Evolutionary conservation across 2,329 filamentous ascomycete genomes (phyloP).

Genomic region (Hymenoscyphus fructigenus): DNA sequence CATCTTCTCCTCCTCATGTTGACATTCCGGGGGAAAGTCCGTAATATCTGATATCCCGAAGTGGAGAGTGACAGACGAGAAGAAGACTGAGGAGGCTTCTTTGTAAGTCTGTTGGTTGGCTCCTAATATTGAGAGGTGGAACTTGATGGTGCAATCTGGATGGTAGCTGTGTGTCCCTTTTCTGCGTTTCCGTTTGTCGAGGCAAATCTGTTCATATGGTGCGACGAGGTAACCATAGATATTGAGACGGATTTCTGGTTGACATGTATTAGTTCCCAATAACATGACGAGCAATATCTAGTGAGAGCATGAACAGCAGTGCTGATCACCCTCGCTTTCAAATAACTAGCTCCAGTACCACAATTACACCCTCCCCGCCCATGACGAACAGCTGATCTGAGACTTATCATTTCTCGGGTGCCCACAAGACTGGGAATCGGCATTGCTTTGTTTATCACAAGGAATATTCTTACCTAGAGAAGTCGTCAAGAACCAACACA

Average conservation of each 20-base stretch:
- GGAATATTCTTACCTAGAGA: background rate
- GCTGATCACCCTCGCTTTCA: too few species aligned
- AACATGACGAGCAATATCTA: too few species aligned
- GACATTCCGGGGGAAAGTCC: background rate
- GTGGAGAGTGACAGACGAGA: background rate
- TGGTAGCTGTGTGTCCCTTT: background rate
- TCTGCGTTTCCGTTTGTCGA: background rate
- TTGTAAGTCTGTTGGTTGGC: background rate
- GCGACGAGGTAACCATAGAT: background rate
- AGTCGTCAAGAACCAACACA: background rate
- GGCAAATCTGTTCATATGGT: background rate
- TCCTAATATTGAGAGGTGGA: background rate
- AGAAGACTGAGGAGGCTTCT: background rate
- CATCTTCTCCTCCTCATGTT: background rate
- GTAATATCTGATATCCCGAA: background rate
- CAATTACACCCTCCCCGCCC: too few species aligned
- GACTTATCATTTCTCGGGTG: too few species aligned
- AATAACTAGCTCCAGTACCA: too few species aligned
- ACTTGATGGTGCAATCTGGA: background rate
- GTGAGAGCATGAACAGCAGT: too few species aligned
- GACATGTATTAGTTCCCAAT: background rate
- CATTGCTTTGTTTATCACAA: background rate
- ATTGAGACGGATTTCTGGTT: background rate
- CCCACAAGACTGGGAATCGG: background rate
- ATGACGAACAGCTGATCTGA: too few species aligned